Evolutionary conservation across 805 yeast genomes (phyloP).

Genomic region (Candida patagonica): DNA sequence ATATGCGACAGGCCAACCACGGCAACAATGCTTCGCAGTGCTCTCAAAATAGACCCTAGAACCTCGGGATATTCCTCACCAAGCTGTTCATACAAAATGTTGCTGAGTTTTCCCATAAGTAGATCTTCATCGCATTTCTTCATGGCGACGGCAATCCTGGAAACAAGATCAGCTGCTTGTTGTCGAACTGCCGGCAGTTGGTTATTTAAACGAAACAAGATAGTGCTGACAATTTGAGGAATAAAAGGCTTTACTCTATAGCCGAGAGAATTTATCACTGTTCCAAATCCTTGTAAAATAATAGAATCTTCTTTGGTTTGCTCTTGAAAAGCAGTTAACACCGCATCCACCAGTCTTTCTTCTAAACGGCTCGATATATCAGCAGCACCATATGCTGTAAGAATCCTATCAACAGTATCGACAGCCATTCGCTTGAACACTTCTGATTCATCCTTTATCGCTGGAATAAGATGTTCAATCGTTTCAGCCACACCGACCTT

Average conservation of each 20-base stretch:
- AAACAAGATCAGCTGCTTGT: slow-evolving; percentile 73
- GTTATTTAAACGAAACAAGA: slow-evolving; percentile 64
- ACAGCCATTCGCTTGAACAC: slow-evolving; percentile 70
- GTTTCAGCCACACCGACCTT: slow-evolving; percentile 58
- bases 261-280: slow-evolving; percentile 54
- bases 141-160: slow-evolving; percentile 56
- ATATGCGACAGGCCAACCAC: slow-evolving; percentile 50
- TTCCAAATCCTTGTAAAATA: slow-evolving; percentile 54
- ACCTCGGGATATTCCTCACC: slow-evolving; percentile 96
- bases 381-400: slow-evolving; percentile 40
- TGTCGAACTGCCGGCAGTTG: slow-evolving; percentile 65
- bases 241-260: slow-evolving; percentile 60
- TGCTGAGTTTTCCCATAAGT: slow-evolving; percentile 56
- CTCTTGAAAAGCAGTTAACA: slow-evolving; percentile 67
- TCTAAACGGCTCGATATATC: slow-evolving; percentile 58
- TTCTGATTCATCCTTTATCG: slow-evolving; percentile 76
- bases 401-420: slow-evolving; percentile 53
- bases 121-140: slow-evolving; percentile 55
- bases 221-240: slow-evolving; percentile 59
- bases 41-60: slow-evolving; percentile 72
- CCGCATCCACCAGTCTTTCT: slow-evolving; percentile 65
- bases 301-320: slow-evolving; percentile 51
- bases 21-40: slow-evolving; percentile 53
- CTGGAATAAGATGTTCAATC: slow-evolving; percentile 45
- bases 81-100: slow-evolving; percentile 76